Evolutionary conservation across 306 rosid genomes (phyloP), one percentile per base, ranked within the genome.

Genomic region (Inga laurina): DNA sequence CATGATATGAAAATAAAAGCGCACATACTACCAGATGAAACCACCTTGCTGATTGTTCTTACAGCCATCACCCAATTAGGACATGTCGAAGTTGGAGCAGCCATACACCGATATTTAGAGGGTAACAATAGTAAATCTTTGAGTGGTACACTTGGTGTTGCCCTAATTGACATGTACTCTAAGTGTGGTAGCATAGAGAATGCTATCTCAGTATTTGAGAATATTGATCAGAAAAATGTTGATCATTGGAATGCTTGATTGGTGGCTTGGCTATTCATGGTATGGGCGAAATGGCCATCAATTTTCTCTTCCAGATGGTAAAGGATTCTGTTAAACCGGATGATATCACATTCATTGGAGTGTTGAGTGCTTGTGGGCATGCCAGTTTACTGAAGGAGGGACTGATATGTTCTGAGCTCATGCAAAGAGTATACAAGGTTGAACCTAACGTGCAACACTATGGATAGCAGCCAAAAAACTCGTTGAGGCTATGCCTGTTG

Each of bases 241-340:
- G 97, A 93, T 90, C 97, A 93, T 73, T 93, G 97, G 94, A 92
- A 92, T 76, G 97, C 94, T 67, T 91, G 88, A 92, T 93, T 13
- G 90, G 92, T 10, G 94, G 97, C 46, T 81, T 88, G 64, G 93
- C 97, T 15, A 82, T 88, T 78, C 91, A 92, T n/a, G 93, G 97
- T 44, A 80, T 85, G 82, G 92, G 97, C 7, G 86, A 84, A 74
- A 82, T 80, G 86, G 91, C 97, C 68, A 87, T 93, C 10, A 68
- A 43, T 56, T 77, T 91, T 90, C 87, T 93, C 72, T 21, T 87
- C 88, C 86, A 93, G 77, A 91, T 93, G 94, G 85, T 85, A 72
- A 90, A 87, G 71, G 59, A 81, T 86, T 88, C 82, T 15, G 79
- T 90, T 24, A 83, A 67, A 68, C 92, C 92, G 2, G 97, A 93